These are phyloP conservation scores for Fragosphaeria purpurea DNA, from an alignment of 2,329 filamentous ascomycete genomes.

Conservation along the genomic window DNA sequence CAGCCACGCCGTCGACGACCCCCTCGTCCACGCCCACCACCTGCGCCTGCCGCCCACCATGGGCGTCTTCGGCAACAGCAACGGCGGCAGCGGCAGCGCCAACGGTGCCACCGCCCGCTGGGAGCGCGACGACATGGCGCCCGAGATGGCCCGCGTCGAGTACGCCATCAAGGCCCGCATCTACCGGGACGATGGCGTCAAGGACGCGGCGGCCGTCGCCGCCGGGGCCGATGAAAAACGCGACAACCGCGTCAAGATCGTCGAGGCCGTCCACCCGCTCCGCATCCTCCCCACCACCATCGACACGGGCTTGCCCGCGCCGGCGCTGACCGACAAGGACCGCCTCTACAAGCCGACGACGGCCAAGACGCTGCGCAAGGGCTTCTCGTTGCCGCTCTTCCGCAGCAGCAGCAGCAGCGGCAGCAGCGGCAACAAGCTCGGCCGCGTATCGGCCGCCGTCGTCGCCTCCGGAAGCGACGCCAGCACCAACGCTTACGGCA, in stretches of 20 bases:
- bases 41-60: slow-evolving; percentile 43
- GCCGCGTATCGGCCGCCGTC: slow-evolving; percentile 35
- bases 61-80: slow-evolving; percentile 18
- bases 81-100: not conserved
- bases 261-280: slow-evolving; percentile 25
- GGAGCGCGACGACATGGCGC: slow-evolving; percentile 44
- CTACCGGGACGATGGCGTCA: slow-evolving; percentile 15
- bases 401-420: slow-evolving; percentile 10
- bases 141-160: slow-evolving; percentile 43
- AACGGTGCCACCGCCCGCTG: slow-evolving; percentile 25
- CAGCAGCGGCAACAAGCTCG: slow-evolving; percentile 29
- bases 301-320: slow-evolving; percentile 35
- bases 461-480: slow-evolving; percentile 23
- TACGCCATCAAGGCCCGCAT: slow-evolving; percentile 42
- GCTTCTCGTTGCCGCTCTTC: slow-evolving; percentile 31
- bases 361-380: slow-evolving; percentile 43
- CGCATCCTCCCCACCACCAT: slow-evolving; percentile 41
- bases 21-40: slow-evolving; percentile 41
- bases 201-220: slow-evolving; percentile 13
- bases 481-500: slow-evolving; percentile 33
- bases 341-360: slow-evolving; percentile 39
- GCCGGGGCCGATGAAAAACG: too few species aligned
- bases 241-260: slow-evolving; percentile 14
- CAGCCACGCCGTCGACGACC: slow-evolving; percentile 35
- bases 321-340: slow-evolving; percentile 38